Conservation (phyloP, 306 rosid species). For the Pyrus communis region DNA sequence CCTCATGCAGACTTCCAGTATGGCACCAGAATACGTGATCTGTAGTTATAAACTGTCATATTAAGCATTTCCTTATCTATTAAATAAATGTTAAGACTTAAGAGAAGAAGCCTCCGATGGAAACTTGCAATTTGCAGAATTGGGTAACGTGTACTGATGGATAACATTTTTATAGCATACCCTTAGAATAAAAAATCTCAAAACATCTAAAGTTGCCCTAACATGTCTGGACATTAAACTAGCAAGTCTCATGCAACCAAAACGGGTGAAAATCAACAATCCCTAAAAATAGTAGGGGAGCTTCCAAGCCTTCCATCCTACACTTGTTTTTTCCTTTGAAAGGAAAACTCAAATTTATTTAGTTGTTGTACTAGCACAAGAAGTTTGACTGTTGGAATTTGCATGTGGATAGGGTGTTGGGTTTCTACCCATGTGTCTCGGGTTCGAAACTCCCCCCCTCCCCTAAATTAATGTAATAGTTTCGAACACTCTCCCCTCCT, state of each 20-base stretch:
- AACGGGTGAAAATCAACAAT: not conserved
- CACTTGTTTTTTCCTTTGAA: not conserved
- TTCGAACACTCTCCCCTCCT: too few species aligned
- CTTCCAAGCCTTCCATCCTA: not conserved
- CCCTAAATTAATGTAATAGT: too few species aligned
- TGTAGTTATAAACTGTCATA: constrained; percentile 20
- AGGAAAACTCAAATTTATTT: not conserved
- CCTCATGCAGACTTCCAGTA: constrained; percentile 93
- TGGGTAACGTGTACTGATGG: not conserved
- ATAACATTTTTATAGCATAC: not conserved
- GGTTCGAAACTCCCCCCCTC: too few species aligned
- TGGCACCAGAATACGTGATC: constrained; percentile 76
- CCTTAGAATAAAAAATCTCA: not conserved
- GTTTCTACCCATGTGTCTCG: too few species aligned
- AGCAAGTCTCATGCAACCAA: not conserved
- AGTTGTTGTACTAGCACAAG: not conserved
- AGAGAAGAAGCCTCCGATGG: not conserved
- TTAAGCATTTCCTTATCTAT: not conserved
- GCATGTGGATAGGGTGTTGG: too few species aligned
- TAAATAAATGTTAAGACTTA: not conserved
- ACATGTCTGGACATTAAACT: not conserved
- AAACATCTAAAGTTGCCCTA: not conserved
- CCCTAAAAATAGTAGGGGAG: not conserved
- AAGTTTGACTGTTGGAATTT: not conserved
- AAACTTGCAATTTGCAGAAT: not conserved